Base-by-base conservation (phyloP, 768 basidiomycete genomes). In the Suillus occidentalis region DNA sequence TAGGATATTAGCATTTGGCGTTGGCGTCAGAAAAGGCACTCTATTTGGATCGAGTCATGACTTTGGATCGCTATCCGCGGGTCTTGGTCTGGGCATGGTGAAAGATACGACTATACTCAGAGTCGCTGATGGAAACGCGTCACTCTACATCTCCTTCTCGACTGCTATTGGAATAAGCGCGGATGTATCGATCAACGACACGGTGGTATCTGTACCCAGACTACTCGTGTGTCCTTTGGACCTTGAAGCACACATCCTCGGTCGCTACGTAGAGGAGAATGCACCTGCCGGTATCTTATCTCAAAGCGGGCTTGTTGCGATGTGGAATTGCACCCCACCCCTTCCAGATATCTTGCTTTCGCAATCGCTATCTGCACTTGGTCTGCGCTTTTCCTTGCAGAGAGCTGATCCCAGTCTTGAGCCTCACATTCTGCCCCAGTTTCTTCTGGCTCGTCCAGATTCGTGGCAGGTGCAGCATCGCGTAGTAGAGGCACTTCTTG, bases 1-100 rank as follows among this genome's bases (percentile, higher is more conserved):
- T 2, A 78, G 78, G n/a, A 84, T 89, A 67, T 77, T 95, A 5
- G 87, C 86, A 3, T 78, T 95, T 14, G 87, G 88, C 56, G 84
- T 85, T 6, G 85, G 86, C 1, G 82, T 83, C 1, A 88, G 84
- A 58, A 85, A 85, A 62, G 83, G 82, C 0, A 72, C 76, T 5
- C 39, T 71, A 16, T 74, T 80, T 28, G 78, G 78, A 61, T 52
- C 78, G 14, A 76, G 80, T 36, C 78, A 84, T 75, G 67, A 76
- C 65, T 77, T 84, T 69, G 72, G 79, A 65, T 79, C 80, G 70
- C 68, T 72, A 58, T 70, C 77, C 70, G 62, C 68, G 63, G 68
- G 72, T 49, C 57, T 66, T 70, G 72, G 76, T 59, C 65, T 76
- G 45, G 74, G 73, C 8, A 74, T 84, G 53, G 72, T 74, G 56